A percentile compares a stretch with the other conserved stretches of the same genome.
These are phyloP conservation scores for Crassisporium funariophilum DNA, from an alignment of 768 basidiomycete species.

Conservation along the genomic window DNA sequence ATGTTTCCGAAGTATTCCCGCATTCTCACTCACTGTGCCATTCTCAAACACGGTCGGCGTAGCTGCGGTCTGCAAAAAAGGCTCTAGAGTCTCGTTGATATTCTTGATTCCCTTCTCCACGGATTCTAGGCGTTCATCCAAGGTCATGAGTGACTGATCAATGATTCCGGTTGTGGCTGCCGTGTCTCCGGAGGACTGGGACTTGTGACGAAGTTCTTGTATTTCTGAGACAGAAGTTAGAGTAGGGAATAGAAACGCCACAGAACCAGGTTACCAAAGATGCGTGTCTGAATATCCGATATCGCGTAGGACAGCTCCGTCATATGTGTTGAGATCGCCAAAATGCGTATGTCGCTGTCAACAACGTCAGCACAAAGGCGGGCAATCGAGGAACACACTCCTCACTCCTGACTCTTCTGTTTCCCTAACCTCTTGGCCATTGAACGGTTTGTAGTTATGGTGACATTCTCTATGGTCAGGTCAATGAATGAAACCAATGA, in stretches of 20 bases:
- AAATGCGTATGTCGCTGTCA: conserved; percentile 68
- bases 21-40: conserved; percentile 41
- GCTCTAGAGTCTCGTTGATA: conserved; percentile 66
- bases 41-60: conserved; percentile 48
- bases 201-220: conserved; percentile 89
- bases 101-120: conserved; percentile 73
- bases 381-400: conserved; percentile 26
- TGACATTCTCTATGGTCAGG: conserved; percentile 74
- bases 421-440: conserved; percentile 50
- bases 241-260: conserved; percentile 1
- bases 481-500: conserved; percentile 9
- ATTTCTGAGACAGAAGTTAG: conserved; percentile 58
- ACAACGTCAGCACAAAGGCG: conserved; percentile 19
- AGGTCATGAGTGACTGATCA: conserved; percentile 76
- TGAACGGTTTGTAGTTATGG: conserved; percentile 60
- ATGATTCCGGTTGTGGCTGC: conserved; percentile 68
- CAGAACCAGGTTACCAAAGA: conserved; percentile 66
- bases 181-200: conserved; percentile 61
- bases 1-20: conserved; percentile 71
- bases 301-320: conserved; percentile 86
- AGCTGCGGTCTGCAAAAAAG: conserved; percentile 50
- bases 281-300: conserved; percentile 88
- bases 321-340: conserved; percentile 83
- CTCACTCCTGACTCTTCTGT: conserved; percentile 70
- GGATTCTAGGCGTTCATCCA: conserved; percentile 78